phyloP scores from a whole-genome alignment of 805 yeast species.

The Schizosaccharomyces lindneri region DNA sequence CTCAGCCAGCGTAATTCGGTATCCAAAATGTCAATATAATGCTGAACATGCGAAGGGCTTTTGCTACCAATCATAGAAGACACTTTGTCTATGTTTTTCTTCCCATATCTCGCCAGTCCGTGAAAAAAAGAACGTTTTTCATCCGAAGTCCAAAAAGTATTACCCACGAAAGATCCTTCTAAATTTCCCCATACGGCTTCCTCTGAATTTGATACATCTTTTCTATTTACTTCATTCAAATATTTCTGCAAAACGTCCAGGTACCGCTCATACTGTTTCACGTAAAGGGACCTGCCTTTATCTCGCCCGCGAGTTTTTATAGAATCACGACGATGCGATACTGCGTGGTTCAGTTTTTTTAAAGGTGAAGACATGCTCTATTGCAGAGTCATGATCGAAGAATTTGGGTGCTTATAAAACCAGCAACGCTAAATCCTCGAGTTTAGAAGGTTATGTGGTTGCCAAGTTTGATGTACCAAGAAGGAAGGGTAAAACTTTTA shows the following conservation, averaged over 20 bases:
- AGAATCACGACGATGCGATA: not conserved
- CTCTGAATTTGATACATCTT: not conserved
- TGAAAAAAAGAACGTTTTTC: not conserved
- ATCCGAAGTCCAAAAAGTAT: not conserved
- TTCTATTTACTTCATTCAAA: not conserved
- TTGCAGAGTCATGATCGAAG: constrained; percentile 6
- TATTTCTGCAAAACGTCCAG: not conserved
- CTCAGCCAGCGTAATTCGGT: not conserved
- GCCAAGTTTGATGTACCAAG: too few species aligned
- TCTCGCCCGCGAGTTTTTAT: too few species aligned
- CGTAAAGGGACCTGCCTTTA: not conserved
- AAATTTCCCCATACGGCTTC: not conserved
- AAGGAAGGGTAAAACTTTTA: too few species aligned
- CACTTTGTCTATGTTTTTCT: not conserved
- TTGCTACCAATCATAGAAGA: not conserved
- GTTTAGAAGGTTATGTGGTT: too few species aligned
- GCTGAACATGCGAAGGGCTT: not conserved
- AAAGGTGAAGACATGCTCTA: constrained; percentile 17
- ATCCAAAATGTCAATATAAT: not conserved
- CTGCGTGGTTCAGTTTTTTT: not conserved
- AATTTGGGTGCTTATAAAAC: constrained; percentile 10
- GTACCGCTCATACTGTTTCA: not conserved
- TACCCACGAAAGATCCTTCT: not conserved
- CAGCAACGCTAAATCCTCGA: too few species aligned
- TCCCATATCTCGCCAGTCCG: not conserved